Base-by-base conservation (phyloP, 2,329 filamentous ascomycete species). In the Hyphodiscus sp. region DNA sequence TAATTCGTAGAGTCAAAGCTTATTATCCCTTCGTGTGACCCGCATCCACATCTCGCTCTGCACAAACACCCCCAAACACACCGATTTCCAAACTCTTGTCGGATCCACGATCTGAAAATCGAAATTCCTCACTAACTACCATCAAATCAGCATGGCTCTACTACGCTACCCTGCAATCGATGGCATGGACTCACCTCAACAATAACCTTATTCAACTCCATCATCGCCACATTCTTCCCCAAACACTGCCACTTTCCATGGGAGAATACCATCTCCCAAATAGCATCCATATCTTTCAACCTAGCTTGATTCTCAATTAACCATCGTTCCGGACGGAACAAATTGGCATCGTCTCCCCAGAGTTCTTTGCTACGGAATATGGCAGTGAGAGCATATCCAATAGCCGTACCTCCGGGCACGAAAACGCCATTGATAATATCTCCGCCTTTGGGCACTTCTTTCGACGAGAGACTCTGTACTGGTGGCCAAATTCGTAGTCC, bases 261-360 rank as follows among this genome's bases (percentile, higher is more conserved):
- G 1, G 71, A 67, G 51, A 74, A 74, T 0, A 73, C 62, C 10
- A 74, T 52, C 15, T 74, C 72, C 16, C 71, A 52, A 0, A 67
- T 70, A 38, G 60, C 62, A 54, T 74, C 70, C 69, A 71, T 73
- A 30, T 58, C 55, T 15, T 55, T 65, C 0, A 66, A 45, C 26
- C 63, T 66, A 20, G 71, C 70, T 0, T 60, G 54, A 0, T 60
- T 44, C 0, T 61, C 66, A 0, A 73, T 67, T 1, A 80, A 57
- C 74, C 76, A 80, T 45, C 77, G 69, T 47, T 76, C 76, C 0
- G 77, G 78, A n/a, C 71, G 67, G 58, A 74, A 80, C 0, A 70
- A 52, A 23, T 70, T 64, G 3, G 72, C 62, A 16, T 74, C 71
- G 0, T 47, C 5, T 9, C 71, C 71, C 60, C 65, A 74, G 1